Evolutionary conservation across 208 protist genomes (phyloP).

Genomic region (Acanthamoeba culbertsoni): DNA sequence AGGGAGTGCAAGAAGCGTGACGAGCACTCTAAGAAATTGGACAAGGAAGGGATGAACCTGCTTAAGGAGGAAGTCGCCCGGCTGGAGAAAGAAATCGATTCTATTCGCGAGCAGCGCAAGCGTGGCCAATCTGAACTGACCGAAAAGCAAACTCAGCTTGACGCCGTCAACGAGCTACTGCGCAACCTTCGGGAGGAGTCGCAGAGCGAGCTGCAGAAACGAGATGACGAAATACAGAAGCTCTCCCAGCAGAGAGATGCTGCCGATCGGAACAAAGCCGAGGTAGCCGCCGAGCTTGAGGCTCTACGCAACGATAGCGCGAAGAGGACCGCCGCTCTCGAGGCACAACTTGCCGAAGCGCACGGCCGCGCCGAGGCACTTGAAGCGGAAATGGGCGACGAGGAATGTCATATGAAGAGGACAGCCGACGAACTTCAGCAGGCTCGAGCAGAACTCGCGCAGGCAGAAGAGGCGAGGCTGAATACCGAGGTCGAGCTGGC

Average conservation of each 20-base stretch:
- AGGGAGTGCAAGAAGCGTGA: background rate
- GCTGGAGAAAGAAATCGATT: background rate
- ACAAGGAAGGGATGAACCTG: background rate
- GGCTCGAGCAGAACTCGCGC: background rate
- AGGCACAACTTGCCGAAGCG: no score
- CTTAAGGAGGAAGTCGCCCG: background rate
- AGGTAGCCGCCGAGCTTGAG: no score
- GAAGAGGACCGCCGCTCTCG: no score
- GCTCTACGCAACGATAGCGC: no score
- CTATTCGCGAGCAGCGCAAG: background rate
- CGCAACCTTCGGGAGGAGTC: background rate
- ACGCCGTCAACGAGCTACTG: background rate
- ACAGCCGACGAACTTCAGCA: background rate
- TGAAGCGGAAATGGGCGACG: background rate
- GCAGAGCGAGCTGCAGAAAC: no score
- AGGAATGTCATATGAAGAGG: background rate
- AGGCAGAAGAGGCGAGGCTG: background rate
- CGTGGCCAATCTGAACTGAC: background rate
- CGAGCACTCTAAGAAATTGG: background rate
- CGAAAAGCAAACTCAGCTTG: background rate
- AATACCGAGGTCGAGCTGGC: background rate
- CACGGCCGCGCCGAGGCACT: background rate
- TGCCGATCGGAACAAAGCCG: no score
- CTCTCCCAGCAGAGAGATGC: no score
- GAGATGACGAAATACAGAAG: no score